Conservation (phyloP, 495 filamentous ascomycete genomes). For the Penicillium malachiteum region DNA sequence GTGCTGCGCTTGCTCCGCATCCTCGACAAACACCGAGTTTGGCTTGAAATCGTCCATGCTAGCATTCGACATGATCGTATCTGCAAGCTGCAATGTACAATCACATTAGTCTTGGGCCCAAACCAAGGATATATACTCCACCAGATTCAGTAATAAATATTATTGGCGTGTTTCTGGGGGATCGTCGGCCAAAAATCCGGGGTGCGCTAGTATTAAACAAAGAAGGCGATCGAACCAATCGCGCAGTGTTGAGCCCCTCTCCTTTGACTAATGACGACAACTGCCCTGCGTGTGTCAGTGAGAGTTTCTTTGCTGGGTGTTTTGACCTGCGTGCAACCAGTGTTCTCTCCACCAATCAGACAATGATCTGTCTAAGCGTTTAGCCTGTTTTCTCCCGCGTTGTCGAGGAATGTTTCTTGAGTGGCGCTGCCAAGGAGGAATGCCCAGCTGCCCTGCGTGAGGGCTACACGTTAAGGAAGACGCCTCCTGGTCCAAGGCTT, state of each 20-base stretch:
- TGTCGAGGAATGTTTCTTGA: conserved; percentile 4
- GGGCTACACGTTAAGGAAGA: background rate
- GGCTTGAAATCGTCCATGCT: conserved; percentile 15
- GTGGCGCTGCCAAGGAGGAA: conserved; percentile 3
- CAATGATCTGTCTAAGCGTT: background rate
- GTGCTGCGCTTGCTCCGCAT: conserved; percentile 10
- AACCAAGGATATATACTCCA: conserved; percentile 10
- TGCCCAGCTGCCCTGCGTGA: conserved; percentile 17
- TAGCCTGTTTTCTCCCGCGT: background rate
- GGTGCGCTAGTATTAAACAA: conserved; percentile 14
- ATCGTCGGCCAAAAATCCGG: conserved; percentile 11
- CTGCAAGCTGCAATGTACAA: conserved; percentile 1
- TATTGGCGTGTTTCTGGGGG: conserved; percentile 6
- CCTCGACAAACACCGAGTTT: conserved; percentile 12
- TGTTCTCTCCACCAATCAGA: background rate
- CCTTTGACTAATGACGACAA: conserved; percentile 1
- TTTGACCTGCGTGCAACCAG: conserved; percentile 13
- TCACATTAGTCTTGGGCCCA: background rate
- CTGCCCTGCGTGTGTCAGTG: conserved; percentile 12
- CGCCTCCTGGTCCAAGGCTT: background rate
- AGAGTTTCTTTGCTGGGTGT: background rate
- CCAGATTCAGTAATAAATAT: background rate
- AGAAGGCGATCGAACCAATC: conserved; percentile 8
- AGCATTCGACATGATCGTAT: conserved; percentile 12
- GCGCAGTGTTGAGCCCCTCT: background rate